Conservation (phyloP, 768 basidiomycete genomes). For the Trametes meyenii region DNA sequence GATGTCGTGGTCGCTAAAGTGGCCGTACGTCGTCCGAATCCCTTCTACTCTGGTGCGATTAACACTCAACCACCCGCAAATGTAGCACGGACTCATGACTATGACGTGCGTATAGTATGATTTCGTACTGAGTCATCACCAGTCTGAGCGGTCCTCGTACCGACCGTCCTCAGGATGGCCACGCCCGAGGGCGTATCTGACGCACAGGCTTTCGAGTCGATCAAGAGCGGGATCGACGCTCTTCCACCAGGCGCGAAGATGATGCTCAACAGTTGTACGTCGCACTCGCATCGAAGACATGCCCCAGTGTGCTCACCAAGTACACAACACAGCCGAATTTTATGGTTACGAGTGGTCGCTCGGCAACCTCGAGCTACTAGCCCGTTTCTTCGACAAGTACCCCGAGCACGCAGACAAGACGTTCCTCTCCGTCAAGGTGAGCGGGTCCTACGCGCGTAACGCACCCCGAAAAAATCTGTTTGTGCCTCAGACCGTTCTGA, state of each 20-base stretch:
- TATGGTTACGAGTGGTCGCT: slow-evolving; percentile 48
- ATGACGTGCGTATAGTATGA: slow-evolving; percentile 46
- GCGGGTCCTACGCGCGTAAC: no score
- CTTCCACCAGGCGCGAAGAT: slow-evolving; percentile 49
- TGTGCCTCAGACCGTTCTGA: background rate
- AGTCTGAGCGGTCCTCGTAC: no score
- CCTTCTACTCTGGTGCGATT: background rate
- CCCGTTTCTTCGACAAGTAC: slow-evolving; percentile 50
- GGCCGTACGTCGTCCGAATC: background rate
- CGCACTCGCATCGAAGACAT: no score
- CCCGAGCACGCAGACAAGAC: slow-evolving; percentile 46
- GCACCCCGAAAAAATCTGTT: background rate
- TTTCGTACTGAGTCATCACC: slow-evolving; percentile 31
- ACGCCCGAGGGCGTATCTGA: slow-evolving; percentile 47
- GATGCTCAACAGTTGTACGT: slow-evolving; percentile 51
- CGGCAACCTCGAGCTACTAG: slow-evolving; percentile 50
- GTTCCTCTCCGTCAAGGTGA: slow-evolving; percentile 53
- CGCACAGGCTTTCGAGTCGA: slow-evolving; percentile 60
- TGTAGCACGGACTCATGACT: slow-evolving; percentile 54
- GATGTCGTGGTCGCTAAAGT: background rate
- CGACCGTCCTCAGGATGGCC: no score
- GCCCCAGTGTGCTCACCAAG: background rate
- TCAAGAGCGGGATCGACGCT: slow-evolving; percentile 52
- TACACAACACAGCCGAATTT: slow-evolving; percentile 47
- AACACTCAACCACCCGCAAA: background rate